These are phyloP conservation scores for Priceomyces fermenticarens DNA, from an alignment of 805 yeast species.

Conservation along the genomic window DNA sequence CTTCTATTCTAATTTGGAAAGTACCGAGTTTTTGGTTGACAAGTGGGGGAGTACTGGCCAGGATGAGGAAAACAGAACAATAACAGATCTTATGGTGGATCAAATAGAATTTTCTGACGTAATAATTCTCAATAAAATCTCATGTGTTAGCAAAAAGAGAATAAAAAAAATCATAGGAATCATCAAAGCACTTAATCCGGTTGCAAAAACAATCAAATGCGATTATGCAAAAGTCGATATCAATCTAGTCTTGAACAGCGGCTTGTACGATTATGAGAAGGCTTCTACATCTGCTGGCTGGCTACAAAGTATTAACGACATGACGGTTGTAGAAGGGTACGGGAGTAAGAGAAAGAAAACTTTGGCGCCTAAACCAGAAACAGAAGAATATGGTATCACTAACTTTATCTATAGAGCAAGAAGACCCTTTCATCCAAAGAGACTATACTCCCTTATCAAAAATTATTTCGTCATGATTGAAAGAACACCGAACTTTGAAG, in stretches of 20 bases:
- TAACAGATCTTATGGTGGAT: conserved; percentile 44
- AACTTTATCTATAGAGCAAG: conserved; percentile 40
- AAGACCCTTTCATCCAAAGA: conserved; percentile 45
- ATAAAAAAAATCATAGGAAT: conserved; percentile 26
- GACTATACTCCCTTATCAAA: conserved; percentile 31
- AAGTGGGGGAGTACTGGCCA: conserved; percentile 39
- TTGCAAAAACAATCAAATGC: conserved; percentile 35
- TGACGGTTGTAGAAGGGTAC: conserved; percentile 29
- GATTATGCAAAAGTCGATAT: conserved; percentile 37
- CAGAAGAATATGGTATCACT: conserved; percentile 46
- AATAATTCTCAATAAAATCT: conserved; percentile 39
- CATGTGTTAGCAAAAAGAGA: conserved; percentile 22
- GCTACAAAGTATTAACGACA: conserved; percentile 41
- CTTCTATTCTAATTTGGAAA: conserved; percentile 40
- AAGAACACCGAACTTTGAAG: conserved; percentile 1
- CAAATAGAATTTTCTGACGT: conserved; percentile 48
- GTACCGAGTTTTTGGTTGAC: conserved; percentile 40
- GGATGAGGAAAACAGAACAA: conserved; percentile 42
- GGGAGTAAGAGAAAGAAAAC: conserved; percentile 12
- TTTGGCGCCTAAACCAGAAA: conserved; percentile 42
- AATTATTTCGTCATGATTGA: conserved; percentile 33
- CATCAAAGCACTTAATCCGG: conserved; percentile 37
- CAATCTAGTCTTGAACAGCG: conserved; percentile 33
- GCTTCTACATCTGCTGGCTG: conserved; percentile 45
- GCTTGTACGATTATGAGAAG: conserved; percentile 37